Conservation (phyloP, 2,329 filamentous ascomycete species). For the Zopfia rhizophila region DNA sequence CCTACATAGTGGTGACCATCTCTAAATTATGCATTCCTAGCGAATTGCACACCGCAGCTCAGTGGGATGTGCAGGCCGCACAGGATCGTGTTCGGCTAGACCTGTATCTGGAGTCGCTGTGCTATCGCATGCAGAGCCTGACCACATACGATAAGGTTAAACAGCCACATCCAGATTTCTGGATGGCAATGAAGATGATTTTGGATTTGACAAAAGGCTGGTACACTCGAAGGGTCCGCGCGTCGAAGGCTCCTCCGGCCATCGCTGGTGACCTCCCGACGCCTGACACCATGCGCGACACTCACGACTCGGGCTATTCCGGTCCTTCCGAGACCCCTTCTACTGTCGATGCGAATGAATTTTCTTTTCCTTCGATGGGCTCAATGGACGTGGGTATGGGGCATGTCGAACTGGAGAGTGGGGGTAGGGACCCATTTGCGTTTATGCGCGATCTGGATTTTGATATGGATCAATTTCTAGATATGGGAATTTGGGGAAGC, state of each 20-base stretch:
- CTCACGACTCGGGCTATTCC: no score
- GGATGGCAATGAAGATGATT: conserved; percentile 42
- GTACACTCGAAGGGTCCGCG: conserved; percentile 40
- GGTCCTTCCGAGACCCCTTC: no score
- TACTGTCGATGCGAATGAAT: no score
- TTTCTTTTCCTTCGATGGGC: no score
- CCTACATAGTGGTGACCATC: conserved; percentile 40
- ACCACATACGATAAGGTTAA: conserved; percentile 36
- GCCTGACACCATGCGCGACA: conserved; percentile 16
- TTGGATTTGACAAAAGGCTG: conserved; percentile 41
- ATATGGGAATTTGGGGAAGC: conserved; percentile 44
- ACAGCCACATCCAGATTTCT: conserved; percentile 42
- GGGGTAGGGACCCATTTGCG: conserved; percentile 30
- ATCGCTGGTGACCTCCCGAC: conserved; percentile 14
- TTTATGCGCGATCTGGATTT: conserved; percentile 39
- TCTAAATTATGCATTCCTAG: conserved; percentile 42
- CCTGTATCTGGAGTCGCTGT: conserved; percentile 44
- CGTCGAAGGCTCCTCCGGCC: conserved; percentile 1
- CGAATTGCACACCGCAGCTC: conserved; percentile 29
- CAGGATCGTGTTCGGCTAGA: conserved; percentile 44
- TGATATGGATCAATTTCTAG: conserved; percentile 48
- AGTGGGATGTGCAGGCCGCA: conserved; percentile 46
- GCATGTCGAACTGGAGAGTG: no score
- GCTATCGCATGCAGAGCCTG: conserved; percentile 44
- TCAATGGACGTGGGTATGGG: no score